Conservation (phyloP, 2,329 filamentous ascomycete genomes). For the Arthrobotrys megalospora region DNA sequence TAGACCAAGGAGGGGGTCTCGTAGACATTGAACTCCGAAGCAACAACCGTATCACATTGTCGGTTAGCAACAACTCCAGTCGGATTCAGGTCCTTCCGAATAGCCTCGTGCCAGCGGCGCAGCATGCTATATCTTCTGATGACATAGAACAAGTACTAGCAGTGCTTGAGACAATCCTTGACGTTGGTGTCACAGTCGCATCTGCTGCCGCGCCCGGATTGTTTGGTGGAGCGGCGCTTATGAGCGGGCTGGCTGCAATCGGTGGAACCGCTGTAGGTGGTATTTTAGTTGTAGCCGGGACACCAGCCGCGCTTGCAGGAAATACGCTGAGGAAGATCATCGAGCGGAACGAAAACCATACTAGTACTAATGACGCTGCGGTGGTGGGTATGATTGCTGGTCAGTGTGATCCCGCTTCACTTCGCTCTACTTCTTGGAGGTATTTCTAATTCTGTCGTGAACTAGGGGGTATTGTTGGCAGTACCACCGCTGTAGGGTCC, state of each 20-base stretch:
- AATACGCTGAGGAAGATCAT: constrained; percentile 1
- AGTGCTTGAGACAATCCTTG: background rate
- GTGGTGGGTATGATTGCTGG: background rate
- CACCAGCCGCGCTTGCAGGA: background rate
- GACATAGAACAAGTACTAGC: background rate
- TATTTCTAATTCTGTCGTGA: background rate
- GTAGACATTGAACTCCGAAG: background rate
- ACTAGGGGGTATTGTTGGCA: background rate
- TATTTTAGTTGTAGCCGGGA: background rate
- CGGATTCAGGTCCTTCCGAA: constrained; percentile 8
- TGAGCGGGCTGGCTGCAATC: constrained; percentile 7
- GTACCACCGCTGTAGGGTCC: background rate
- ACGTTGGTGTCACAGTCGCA: background rate
- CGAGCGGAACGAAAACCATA: background rate
- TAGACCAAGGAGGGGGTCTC: background rate
- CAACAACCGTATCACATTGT: background rate
- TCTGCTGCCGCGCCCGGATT: background rate
- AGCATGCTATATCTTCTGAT: background rate
- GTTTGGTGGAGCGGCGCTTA: background rate
- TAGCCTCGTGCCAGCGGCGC: background rate
- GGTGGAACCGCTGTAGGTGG: background rate
- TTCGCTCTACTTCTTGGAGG: background rate
- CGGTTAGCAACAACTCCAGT: background rate
- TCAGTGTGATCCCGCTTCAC: background rate
- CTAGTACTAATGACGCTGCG: background rate